A percentile compares a stretch with the other conserved stretches of the same genome.
Conservation (phyloP, 768 basidiomycete genomes). For the Astraeus odoratus region DNA sequence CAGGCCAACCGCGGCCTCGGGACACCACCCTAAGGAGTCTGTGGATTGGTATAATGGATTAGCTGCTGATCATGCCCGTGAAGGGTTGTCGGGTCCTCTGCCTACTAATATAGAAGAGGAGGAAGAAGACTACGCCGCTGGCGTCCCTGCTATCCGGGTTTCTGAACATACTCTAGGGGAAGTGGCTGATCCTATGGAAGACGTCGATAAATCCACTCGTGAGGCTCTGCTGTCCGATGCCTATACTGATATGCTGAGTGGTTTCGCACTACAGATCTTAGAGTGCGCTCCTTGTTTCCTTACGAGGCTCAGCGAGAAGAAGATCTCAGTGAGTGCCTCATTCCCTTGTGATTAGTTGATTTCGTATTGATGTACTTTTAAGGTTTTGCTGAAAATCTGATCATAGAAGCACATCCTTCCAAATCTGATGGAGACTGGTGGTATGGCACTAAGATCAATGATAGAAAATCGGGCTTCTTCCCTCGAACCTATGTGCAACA, state of each 20-base stretch:
- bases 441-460: conserved; percentile 67
- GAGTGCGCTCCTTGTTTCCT: conserved; percentile 74
- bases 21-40: conserved; percentile 57
- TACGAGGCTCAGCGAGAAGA: conserved; percentile 84
- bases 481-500: conserved; percentile 83
- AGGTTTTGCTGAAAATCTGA: conserved; percentile 78
- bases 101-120: conserved; percentile 56
- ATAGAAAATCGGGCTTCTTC: conserved; percentile 77
- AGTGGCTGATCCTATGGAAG: conserved; percentile 50
- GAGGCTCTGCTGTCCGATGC: conserved; percentile 16
- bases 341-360: not conserved
- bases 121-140: conserved; percentile 36
- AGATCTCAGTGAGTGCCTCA: conserved; percentile 67
- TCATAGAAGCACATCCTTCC: conserved; percentile 78
- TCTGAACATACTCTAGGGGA: conserved; percentile 37
- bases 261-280: conserved; percentile 43
- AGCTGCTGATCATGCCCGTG: conserved; percentile 53
- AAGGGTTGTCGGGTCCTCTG: conserved; percentile 35
- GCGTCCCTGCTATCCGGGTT: conserved; percentile 53
- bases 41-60: conserved; percentile 91
- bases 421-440: conserved; percentile 89
- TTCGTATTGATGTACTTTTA: conserved; percentile 6
- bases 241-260: conserved; percentile 2
- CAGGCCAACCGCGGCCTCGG: conserved; percentile 11
- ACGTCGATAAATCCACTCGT: conserved; percentile 66